Base-by-base conservation (phyloP, 495 filamentous ascomycete genomes). In the Ramalina peruviana region DNA sequence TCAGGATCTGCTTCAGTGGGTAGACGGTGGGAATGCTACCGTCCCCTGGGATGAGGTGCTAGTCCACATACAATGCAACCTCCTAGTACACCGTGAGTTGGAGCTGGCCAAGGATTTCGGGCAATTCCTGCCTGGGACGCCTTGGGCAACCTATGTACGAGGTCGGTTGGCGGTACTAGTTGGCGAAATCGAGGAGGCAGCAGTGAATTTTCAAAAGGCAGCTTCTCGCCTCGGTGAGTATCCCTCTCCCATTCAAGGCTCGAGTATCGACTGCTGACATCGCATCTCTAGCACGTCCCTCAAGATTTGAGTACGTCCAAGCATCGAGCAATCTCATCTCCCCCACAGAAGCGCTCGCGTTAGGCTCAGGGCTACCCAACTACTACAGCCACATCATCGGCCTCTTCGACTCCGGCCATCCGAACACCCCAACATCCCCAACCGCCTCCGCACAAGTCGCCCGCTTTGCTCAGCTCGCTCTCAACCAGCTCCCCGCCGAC, bases 351-450 rank as follows among this genome's bases (percentile, higher is more conserved):
- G 76, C 75, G 58, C 78, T 80, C 45, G 72, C 75, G 48, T 81
- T 96, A 52, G 79, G 82, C 58, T 76, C 76, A 46, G 92, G 89
- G 9, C 72, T 92, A 26, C 72, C 86, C 4, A 76, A 79, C 47
- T 97, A 95, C 64, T 94, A 90, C 61, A 75, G 82, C 40, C 93
- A 98, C 64, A 75, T 97, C 51, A 74, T 86, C 15, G 72, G 74
- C 20, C 72, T 98, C 7, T 97, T 84, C 61, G 37, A 36, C 25
- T 88, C 94, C 54, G 73, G 79, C 57, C 73, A 74, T 42, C 45
- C 6, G 12, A 33, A 33, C 9, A 33, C 9, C 30, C 12, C 12
- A 13, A 10, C 30, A 2, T 33, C 30, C 9, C 30, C 45, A 10
- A 81, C 80, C 44, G 78, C 77, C 4, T 84, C 83, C 57, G 82